Base-by-base conservation (phyloP, 2,329 filamentous ascomycete genomes). In the Clarireedia monteithiana region DNA sequence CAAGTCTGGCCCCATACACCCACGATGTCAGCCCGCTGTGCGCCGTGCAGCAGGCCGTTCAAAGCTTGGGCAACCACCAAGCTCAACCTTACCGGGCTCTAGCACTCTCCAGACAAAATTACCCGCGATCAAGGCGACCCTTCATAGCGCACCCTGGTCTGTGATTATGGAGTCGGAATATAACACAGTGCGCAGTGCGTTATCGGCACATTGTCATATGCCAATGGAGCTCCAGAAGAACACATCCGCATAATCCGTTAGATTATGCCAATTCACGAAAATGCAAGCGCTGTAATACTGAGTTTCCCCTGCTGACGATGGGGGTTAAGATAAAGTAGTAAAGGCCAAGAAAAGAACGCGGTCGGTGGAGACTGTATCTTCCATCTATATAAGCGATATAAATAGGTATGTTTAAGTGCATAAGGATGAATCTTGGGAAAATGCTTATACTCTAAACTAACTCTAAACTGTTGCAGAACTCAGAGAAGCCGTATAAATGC, bases 281-380 rank as follows among this genome's bases (percentile, higher is more conserved):
- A 55, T 63, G 58, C 34, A 57, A 48, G 23, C 50, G 49, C 20
- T 63, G 61, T 47, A 55, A 56, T 14, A 40, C 58, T 58, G 53
- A 54, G 59, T 57, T 47, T 45, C n/a, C 42, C 17, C 7, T 30
- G 17, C 30, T 44, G 4, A 51, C 12, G 26, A 20, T 46, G 2
- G 27, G 27, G 27, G 27, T 9, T 30, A 15, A 49, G 24, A 24
- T 46, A 15, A 57, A 48, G 6, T 52, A 9, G 27, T 50, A 24
- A 48, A 58, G 50, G 47, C 7, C n/a, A 34, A 49, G 53, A 55
- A 55, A 44, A 6, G 26, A 53, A 58, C 4, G 50, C 26, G 5
- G 24, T 12, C 9, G 20, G 23, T 42, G 20, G 27, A 40, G 45
- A 45, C 39, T 60, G 59, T 53, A 49, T 2, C 45, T 62, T 60